phyloP scores from a whole-genome alignment of 2,329 filamentous ascomycete genomes.

The Hypoxylon sp. region DNA sequence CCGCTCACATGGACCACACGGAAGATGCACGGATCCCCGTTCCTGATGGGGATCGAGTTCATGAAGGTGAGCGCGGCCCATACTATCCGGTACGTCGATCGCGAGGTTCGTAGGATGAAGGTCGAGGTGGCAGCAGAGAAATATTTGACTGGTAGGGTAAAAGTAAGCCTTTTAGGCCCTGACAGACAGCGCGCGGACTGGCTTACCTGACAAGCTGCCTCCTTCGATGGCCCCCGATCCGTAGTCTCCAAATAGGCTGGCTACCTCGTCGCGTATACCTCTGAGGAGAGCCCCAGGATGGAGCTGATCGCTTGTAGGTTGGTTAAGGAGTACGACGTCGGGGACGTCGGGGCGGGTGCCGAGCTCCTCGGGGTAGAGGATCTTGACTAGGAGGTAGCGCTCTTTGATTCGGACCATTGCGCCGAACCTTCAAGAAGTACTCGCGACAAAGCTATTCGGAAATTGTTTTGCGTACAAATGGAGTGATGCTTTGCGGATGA shows the following conservation, averaged over 20 bases:
- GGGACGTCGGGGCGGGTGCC: constrained; percentile 57
- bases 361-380: constrained; percentile 80
- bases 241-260: constrained; percentile 86
- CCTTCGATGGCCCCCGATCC: constrained; percentile 80
- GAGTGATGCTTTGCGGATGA: background rate
- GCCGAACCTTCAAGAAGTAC: constrained; percentile 10
- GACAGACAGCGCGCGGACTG: constrained; percentile 1
- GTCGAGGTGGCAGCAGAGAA: constrained; percentile 92
- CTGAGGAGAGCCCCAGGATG: constrained; percentile 73
- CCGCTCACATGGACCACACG: constrained; percentile 89
- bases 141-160: constrained; percentile 79
- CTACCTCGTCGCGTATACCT: constrained; percentile 76
- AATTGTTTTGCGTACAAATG: background rate
- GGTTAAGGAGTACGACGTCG: constrained; percentile 78
- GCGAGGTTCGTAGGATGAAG: constrained; percentile 86
- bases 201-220: constrained; percentile 72
- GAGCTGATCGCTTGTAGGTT: constrained; percentile 79
- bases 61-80: constrained; percentile 92
- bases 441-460: background rate
- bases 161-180: constrained; percentile 40
- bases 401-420: constrained; percentile 96
- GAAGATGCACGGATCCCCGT: constrained; percentile 77
- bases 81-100: constrained; percentile 85
- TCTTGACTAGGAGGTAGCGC: constrained; percentile 93
- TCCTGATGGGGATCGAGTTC: constrained; percentile 71